These are phyloP conservation scores for Akebia trifoliata DNA, from an alignment of 164 flowering plant genomes.

Conservation along the genomic window DNA sequence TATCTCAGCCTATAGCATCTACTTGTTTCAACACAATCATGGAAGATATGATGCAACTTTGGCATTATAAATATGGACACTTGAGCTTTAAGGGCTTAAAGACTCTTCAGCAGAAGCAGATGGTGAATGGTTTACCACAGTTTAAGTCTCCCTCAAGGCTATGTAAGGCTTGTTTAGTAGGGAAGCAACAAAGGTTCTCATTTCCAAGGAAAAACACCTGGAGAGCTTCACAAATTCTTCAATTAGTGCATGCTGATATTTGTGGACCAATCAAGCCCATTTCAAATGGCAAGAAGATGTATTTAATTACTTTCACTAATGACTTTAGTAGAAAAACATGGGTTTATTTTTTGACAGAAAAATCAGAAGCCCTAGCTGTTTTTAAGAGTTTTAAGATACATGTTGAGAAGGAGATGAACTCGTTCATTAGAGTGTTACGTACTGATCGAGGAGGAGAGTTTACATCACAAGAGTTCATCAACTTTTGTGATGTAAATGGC, in stretches of 20 bases:
- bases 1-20: too few species aligned
- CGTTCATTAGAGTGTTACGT: too few species aligned
- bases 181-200: constrained; percentile 3
- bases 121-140: not conserved
- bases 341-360: constrained; percentile 6
- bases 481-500: too few species aligned
- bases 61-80: too few species aligned
- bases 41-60: too few species aligned
- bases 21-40: too few species aligned
- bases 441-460: too few species aligned
- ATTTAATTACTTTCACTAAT: constrained; percentile 2
- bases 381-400: not conserved
- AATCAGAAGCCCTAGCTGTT: not conserved
- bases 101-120: too few species aligned
- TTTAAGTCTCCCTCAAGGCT: not conserved
- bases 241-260: constrained; percentile 3
- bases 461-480: too few species aligned
- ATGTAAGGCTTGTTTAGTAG: constrained; percentile 1
- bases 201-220: constrained; percentile 2
- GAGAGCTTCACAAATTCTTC: not conserved
- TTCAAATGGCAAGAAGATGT: not conserved
- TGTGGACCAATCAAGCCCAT: constrained; percentile 2
- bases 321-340: constrained; percentile 4
- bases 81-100: too few species aligned
- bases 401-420: not conserved